phyloP scores from a whole-genome alignment of 129 eudicot genomes.

The Flaveria trinervia region DNA sequence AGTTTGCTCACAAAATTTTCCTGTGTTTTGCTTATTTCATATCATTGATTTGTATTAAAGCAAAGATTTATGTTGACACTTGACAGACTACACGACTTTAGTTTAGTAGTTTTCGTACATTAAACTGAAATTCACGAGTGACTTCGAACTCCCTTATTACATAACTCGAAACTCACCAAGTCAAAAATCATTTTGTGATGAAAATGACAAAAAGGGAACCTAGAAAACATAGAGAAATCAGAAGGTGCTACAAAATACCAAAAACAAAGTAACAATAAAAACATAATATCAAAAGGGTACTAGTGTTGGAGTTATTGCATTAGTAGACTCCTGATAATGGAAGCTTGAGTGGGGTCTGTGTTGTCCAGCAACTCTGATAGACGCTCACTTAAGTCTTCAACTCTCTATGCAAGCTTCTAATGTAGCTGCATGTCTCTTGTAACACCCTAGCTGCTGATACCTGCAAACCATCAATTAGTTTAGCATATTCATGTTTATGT shows the following conservation, averaged over 20 bases:
- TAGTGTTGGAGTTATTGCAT: slow-evolving; percentile 32
- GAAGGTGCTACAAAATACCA: slow-evolving; percentile 16
- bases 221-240: slow-evolving; percentile 14
- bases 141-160: neutral
- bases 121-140: neutral
- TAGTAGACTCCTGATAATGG: slow-evolving; percentile 48
- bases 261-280: neutral
- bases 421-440: slow-evolving; percentile 43
- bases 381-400: slow-evolving; percentile 46
- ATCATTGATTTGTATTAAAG: too few relatives aligned
- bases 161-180: neutral
- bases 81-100: too few relatives aligned
- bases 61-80: too few relatives aligned
- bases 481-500: neutral
- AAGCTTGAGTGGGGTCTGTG: slow-evolving; percentile 48
- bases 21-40: too few relatives aligned
- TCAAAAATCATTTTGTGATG: slow-evolving; percentile 1
- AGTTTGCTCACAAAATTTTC: too few relatives aligned
- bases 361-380: slow-evolving; percentile 41
- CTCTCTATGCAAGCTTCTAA: slow-evolving; percentile 42
- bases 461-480: slow-evolving; percentile 26
- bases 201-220: slow-evolving; percentile 10
- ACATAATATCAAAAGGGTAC: neutral
- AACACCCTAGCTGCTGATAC: slow-evolving; percentile 48
- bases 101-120: too few relatives aligned